phyloP scores from a whole-genome alignment of 192 early-diverging fungal species.

The Bifiguratus adelaidae region DNA sequence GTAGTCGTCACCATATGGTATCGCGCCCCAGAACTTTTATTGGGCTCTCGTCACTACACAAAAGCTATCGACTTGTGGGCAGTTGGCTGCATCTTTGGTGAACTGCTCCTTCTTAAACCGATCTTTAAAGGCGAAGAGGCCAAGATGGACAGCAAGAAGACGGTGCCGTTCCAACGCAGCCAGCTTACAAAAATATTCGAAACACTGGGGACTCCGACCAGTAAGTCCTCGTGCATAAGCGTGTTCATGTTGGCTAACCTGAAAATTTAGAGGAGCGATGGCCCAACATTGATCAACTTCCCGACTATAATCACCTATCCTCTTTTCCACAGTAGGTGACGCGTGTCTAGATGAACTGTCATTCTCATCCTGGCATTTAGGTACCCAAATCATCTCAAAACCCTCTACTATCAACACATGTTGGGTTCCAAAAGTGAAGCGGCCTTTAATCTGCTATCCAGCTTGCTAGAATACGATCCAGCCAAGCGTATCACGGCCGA shows the following conservation, averaged over 20 bases:
- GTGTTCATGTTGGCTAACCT: no score
- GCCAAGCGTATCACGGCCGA: constrained; percentile 61
- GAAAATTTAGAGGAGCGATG: constrained; percentile 52
- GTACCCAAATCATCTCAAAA: constrained; percentile 28
- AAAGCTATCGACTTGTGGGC: constrained; percentile 73
- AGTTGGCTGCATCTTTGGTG: constrained; percentile 91
- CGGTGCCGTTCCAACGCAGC: constrained; percentile 72
- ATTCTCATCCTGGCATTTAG: background rate
- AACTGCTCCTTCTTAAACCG: constrained; percentile 71
- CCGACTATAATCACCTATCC: constrained; percentile 49
- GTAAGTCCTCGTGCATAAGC: no score
- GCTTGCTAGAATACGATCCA: constrained; percentile 77
- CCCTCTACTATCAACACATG: constrained; percentile 23
- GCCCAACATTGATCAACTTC: constrained; percentile 62
- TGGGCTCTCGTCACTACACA: constrained; percentile 84
- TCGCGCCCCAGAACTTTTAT: constrained; percentile 82
- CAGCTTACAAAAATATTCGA: constrained; percentile 81
- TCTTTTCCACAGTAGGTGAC: constrained; percentile 46
- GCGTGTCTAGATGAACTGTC: background rate
- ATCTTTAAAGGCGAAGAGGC: constrained; percentile 89
- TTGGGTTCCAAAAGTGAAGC: constrained; percentile 20
- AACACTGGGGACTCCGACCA: constrained; percentile 80
- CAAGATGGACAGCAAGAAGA: constrained; percentile 73
- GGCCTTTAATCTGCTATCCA: constrained; percentile 57
- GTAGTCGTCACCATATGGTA: constrained; percentile 97